These are phyloP conservation scores for Stellera chamaejasme DNA, from an alignment of 345 rosid species.

Conservation along the genomic window DNA sequence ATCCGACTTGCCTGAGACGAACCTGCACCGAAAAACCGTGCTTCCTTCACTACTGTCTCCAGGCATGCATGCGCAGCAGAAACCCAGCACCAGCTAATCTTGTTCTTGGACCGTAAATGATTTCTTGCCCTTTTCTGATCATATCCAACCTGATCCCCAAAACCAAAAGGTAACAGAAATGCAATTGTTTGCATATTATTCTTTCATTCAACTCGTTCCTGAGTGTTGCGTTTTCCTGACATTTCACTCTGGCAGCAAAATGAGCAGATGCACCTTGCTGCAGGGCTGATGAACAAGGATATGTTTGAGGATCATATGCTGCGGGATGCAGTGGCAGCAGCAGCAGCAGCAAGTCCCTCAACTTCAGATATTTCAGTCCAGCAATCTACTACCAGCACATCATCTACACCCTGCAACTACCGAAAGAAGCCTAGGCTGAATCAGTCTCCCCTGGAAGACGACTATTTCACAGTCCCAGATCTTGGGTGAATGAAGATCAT, in stretches of 20 bases:
- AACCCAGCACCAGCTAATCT: slow-evolving; percentile 20
- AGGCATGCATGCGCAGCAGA: slow-evolving; percentile 29
- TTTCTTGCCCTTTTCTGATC: slow-evolving; percentile 47
- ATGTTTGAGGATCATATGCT: slow-evolving; percentile 48
- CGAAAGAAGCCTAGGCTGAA: slow-evolving; percentile 62
- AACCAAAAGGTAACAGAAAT: slow-evolving; percentile 45
- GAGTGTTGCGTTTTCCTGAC: not conserved
- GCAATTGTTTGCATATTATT: too few species aligned
- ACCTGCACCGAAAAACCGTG: slow-evolving; percentile 42
- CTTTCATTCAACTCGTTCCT: not conserved
- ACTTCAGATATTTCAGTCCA: slow-evolving; percentile 32
- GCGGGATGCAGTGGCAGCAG: slow-evolving; percentile 52
- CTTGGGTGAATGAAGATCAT: slow-evolving; percentile 34
- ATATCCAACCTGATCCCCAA: slow-evolving; percentile 28
- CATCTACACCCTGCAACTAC: slow-evolving; percentile 41
- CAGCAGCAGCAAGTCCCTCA: slow-evolving; percentile 59
- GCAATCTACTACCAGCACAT: slow-evolving; percentile 14
- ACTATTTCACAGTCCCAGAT: slow-evolving; percentile 78
- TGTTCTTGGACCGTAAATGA: slow-evolving; percentile 68
- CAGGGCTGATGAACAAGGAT: slow-evolving; percentile 64
- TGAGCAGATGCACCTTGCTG: slow-evolving; percentile 59
- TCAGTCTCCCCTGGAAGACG: slow-evolving; percentile 41
- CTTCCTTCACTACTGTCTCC: slow-evolving; percentile 11
- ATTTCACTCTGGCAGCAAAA: slow-evolving; percentile 31
- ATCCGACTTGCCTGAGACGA: slow-evolving; percentile 41